These are phyloP conservation scores for Neofusicoccum kwambonambiense DNA, from an alignment of 2,329 filamentous ascomycete species.

Conservation along the genomic window DNA sequence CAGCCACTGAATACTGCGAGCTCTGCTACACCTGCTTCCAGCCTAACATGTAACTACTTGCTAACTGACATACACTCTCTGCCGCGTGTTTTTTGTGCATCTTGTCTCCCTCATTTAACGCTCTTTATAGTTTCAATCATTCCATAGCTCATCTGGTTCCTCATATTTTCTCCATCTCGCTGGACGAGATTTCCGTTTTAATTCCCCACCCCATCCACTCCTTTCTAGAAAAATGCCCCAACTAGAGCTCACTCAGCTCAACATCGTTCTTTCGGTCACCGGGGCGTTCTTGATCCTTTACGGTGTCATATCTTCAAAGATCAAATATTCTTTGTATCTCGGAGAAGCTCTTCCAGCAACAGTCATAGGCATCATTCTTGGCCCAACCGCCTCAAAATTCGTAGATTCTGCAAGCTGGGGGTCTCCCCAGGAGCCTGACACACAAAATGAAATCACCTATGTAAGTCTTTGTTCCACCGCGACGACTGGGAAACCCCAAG, in stretches of 20 bases:
- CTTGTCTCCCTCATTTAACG: too few relatives aligned
- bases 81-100: background rate
- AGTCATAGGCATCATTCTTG: background rate
- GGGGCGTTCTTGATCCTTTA: conserved; percentile 51
- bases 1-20: background rate
- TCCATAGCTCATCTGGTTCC: too few relatives aligned
- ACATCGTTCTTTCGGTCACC: conserved; percentile 49
- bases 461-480: too few relatives aligned
- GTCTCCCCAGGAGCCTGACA: conserved; percentile 28
- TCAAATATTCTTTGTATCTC: conserved; percentile 55
- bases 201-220: background rate
- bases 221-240: conserved; percentile 41
- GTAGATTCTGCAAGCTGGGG: conserved; percentile 46
- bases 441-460: conserved; percentile 42
- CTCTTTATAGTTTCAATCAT: too few relatives aligned
- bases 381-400: conserved; percentile 45
- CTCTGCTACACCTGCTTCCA: background rate
- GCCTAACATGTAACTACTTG: background rate
- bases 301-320: conserved; percentile 52
- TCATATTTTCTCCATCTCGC: background rate
- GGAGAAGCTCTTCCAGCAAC: conserved; percentile 45
- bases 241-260: conserved; percentile 53
- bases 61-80: background rate
- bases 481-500: too few relatives aligned
- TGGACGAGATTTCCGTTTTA: background rate